These are phyloP conservation scores for Lasiodiplodia hormozganensis DNA, from an alignment of 2,329 filamentous ascomycete genomes.

Conservation along the genomic window DNA sequence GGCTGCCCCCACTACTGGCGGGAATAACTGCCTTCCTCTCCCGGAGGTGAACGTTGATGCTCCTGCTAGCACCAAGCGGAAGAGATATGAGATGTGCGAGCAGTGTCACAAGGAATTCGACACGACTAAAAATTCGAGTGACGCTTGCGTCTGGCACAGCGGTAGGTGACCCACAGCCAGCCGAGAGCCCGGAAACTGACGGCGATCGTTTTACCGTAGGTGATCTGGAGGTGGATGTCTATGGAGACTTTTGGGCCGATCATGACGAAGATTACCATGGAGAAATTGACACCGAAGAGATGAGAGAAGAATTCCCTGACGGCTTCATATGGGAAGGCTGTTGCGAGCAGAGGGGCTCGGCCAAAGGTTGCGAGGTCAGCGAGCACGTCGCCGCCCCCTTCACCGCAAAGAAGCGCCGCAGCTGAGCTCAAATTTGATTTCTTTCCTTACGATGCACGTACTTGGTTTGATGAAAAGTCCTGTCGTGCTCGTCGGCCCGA, in stretches of 20 bases:
- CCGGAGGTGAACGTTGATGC: neutral
- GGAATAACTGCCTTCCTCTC: neutral
- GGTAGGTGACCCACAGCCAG: slow-evolving; percentile 7
- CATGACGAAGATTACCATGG: slow-evolving; percentile 40
- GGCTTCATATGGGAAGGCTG: slow-evolving; percentile 41
- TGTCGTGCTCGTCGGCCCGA: slow-evolving; percentile 7
- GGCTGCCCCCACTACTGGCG: neutral
- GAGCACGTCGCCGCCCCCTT: neutral
- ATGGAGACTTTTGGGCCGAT: slow-evolving; percentile 40
- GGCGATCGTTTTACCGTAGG: slow-evolving; percentile 31
- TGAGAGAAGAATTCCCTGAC: slow-evolving; percentile 36
- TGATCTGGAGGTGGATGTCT: slow-evolving; percentile 35
- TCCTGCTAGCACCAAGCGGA: neutral
- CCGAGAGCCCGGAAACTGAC: neutral
- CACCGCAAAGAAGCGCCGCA: neutral
- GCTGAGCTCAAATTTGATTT: neutral
- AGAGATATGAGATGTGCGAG: neutral
- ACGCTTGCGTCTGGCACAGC: slow-evolving; percentile 12
- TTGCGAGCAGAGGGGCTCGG: slow-evolving; percentile 32
- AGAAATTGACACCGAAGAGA: slow-evolving; percentile 36
- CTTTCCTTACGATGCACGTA: neutral
- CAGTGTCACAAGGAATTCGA: slow-evolving; percentile 13
- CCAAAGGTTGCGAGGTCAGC: slow-evolving; percentile 33
- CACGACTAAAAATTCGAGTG: neutral
- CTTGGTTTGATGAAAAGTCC: neutral